phyloP scores from a whole-genome alignment of 805 yeast species.

The Nakazawaea ishiwadae region DNA sequence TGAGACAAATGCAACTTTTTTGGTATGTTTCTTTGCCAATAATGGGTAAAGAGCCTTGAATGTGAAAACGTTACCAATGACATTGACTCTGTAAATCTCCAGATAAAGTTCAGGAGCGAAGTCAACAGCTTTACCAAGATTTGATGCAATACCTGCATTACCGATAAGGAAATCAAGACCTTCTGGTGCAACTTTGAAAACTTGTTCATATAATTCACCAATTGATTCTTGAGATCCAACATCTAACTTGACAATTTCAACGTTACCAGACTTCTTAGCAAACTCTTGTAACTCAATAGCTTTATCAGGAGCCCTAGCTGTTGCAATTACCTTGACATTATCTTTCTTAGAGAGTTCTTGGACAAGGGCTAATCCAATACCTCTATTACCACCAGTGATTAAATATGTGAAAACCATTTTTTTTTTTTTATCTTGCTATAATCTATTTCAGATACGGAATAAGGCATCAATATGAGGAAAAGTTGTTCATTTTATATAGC shows the following conservation, averaged over 20 bases:
- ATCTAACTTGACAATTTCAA: conserved; percentile 20
- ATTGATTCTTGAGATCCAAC: conserved; percentile 17
- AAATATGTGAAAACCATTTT: conserved; percentile 15
- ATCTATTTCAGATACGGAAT: too few relatives aligned
- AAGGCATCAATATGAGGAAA: too few relatives aligned
- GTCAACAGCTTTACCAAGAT: too few relatives aligned
- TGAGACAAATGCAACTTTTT: conserved; percentile 26
- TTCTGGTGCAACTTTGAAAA: conserved; percentile 13
- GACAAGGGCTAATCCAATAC: conserved; percentile 33
- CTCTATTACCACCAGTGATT: conserved; percentile 39
- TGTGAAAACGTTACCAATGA: conserved; percentile 21
- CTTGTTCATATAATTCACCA: conserved; percentile 14
- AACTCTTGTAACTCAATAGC: conserved; percentile 17
- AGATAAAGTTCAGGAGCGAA: too few relatives aligned
- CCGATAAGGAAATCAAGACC: neutral
- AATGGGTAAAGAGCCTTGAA: neutral
- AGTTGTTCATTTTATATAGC: too few relatives aligned
- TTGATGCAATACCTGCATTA: neutral
- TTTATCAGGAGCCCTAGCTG: conserved; percentile 5
- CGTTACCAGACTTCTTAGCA: conserved; percentile 14
- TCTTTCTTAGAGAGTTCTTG: conserved; percentile 21
- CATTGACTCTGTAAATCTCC: conserved; percentile 18
- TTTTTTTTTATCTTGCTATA: too few relatives aligned
- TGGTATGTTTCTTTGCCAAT: conserved; percentile 16
- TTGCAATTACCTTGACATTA: conserved; percentile 20